A percentile compares a stretch with the other conserved stretches of the same genome.
phyloP scores from a whole-genome alignment of 1,139 yeast genomes.

The Diutina neorugosa region DNA sequence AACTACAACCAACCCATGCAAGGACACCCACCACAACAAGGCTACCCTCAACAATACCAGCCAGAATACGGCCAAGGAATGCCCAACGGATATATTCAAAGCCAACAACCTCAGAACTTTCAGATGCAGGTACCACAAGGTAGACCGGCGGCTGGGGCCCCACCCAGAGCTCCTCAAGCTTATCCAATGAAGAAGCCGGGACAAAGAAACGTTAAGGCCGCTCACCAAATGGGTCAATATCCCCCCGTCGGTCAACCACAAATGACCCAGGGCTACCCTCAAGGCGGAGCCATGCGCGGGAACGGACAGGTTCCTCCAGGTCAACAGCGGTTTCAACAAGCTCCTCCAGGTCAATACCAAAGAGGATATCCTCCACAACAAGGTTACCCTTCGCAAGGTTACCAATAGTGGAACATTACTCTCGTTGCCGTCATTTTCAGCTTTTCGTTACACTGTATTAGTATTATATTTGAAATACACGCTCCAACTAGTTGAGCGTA shows the following conservation, averaged over 20 bases:
- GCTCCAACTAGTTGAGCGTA: neutral
- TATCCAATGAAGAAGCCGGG: constrained; percentile 3
- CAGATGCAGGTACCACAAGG: neutral
- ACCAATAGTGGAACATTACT: neutral
- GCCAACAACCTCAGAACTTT: constrained; percentile 6
- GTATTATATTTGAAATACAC: neutral
- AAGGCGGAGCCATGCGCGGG: neutral
- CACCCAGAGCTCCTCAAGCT: constrained; percentile 6
- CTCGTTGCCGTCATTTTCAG: neutral
- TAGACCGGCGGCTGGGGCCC: constrained; percentile 6
- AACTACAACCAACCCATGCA: constrained; percentile 6
- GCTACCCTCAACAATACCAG: constrained; percentile 5
- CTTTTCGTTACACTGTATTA: neutral
- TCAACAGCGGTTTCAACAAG: neutral
- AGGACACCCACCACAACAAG: constrained; percentile 4
- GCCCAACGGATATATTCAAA: constrained; percentile 3
- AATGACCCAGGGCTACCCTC: neutral
- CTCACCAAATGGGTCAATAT: constrained; percentile 1
- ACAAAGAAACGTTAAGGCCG: neutral
- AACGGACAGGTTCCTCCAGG: neutral
- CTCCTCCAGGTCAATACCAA: neutral
- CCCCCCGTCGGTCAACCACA: neutral
- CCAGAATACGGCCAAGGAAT: constrained; percentile 4
- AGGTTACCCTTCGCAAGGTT: neutral
- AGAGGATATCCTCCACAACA: neutral